These are phyloP conservation scores for Diaporthe nobilis DNA, from an alignment of 2,329 filamentous ascomycete species.

Conservation along the genomic window DNA sequence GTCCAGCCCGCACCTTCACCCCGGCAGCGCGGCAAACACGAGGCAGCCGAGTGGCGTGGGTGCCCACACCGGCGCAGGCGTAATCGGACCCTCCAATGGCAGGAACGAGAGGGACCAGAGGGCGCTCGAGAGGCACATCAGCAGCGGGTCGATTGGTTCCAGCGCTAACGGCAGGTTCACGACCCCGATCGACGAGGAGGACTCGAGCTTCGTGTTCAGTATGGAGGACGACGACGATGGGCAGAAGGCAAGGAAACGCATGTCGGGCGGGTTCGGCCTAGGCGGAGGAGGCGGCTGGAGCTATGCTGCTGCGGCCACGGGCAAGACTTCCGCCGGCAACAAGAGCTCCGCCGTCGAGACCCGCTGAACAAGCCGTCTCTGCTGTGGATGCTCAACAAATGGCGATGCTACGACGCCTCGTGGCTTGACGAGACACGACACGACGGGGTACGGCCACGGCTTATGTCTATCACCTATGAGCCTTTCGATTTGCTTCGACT, in stretches of 20 bases:
- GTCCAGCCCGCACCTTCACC: constrained; percentile 65
- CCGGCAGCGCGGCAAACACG: constrained; percentile 57
- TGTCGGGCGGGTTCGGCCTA: constrained; percentile 57
- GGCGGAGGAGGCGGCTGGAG: constrained; percentile 55
- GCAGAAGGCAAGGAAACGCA: constrained; percentile 60
- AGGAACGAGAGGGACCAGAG: constrained; percentile 57
- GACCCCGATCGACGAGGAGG: constrained; percentile 76
- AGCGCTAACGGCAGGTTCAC: constrained; percentile 69
- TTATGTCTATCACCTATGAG: neutral
- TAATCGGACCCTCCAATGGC: constrained; percentile 55
- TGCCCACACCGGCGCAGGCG: constrained; percentile 50
- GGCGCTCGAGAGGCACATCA: constrained; percentile 70
- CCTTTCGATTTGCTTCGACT: neutral
- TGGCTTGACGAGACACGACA: constrained; percentile 7
- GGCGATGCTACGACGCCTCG: constrained; percentile 19
- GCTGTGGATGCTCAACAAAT: neutral
- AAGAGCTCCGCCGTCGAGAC: constrained; percentile 40
- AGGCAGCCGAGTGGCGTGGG: constrained; percentile 56
- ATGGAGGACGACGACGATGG: constrained; percentile 75
- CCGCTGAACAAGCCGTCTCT: constrained; percentile 24
- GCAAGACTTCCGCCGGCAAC: constrained; percentile 32
- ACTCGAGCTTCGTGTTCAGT: constrained; percentile 74
- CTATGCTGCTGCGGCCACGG: constrained; percentile 54
- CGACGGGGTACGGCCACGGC: neutral
- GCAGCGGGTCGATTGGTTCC: constrained; percentile 70